Evolutionary conservation across 2,329 filamentous ascomycete species (phyloP), one percentile per base, ranked within the genome.

Genomic region (Trichophyton benhamiae): DNA sequence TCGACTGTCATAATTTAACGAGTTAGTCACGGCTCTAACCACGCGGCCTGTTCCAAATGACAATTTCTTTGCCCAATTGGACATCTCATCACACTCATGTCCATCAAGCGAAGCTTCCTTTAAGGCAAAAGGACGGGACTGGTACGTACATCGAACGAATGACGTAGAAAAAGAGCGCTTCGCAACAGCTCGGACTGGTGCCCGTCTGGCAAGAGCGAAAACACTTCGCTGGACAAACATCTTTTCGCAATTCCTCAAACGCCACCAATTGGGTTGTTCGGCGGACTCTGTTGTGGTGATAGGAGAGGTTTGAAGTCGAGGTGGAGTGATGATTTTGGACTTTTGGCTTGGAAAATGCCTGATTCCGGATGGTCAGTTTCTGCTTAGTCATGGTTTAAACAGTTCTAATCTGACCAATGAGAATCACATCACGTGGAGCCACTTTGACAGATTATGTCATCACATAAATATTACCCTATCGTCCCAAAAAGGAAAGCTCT

Each of bases 141-240:
- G 42, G 70, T 67, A 79, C 77, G 68, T 77, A 79, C 77, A 70
- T 69, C 76, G 76, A 68, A 72, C 67, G 65, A 77, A 66, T 62
- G 76, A 74, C 58, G 76, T 74, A 61, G 76, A 74, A 69, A 79
- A 78, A 9, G 75, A 72, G 69, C 77, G 76, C 64, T 70, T 69
- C 66, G 74, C 71, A 66, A 77, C 62, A 64, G 74, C 71, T 68
- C 74, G 69, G 67, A 72, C 67, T 61, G 76, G 76, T 65, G 75
- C 71, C 68, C 76, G 77, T 72, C 75, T 73, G 61, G 74, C 77
- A 65, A 78, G 71, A 68, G 74, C 71, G 70, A 75, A 74, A 67
- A 72, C 76, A 68, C 75, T 74, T 68, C 75, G 77, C 71, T 75
- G 75, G 66, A 74, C 72, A 72, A 77, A 78, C 77, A 78, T 79